These are phyloP conservation scores for Paramyrothecium sp. DNA, from an alignment of 2,329 filamentous ascomycete genomes.

Conservation along the genomic window DNA sequence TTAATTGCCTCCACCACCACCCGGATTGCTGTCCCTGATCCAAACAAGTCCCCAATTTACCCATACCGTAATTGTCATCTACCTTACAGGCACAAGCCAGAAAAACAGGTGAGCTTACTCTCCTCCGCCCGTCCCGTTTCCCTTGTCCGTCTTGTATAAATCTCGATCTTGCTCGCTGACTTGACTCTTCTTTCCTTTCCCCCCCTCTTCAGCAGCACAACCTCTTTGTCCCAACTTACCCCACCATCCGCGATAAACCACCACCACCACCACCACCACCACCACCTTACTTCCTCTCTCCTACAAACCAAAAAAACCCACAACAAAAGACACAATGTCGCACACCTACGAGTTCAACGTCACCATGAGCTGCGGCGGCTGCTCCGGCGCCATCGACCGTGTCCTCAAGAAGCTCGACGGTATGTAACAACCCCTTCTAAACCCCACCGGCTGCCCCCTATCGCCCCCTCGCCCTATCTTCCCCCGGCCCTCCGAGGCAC, in stretches of 20 bases:
- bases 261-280: conserved; percentile 8
- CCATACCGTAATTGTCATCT: neutral
- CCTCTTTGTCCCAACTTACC: neutral
- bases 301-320: neutral
- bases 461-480: neutral
- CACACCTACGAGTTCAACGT: conserved; percentile 97
- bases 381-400: conserved; percentile 89
- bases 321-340: conserved; percentile 49
- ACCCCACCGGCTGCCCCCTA: neutral
- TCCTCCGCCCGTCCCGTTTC: neutral
- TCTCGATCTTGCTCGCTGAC: neutral
- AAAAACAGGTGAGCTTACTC: neutral
- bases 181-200: neutral
- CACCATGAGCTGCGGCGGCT: conserved; percentile 92
- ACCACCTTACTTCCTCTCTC: conserved; percentile 7
- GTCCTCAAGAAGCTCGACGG: conserved; percentile 91
- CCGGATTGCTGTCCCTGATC: too few relatives aligned
- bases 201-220: neutral
- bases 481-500: neutral
- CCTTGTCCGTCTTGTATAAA: neutral
- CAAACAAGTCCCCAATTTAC: too few relatives aligned
- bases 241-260: neutral
- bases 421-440: conserved; percentile 38
- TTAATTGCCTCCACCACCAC: too few relatives aligned
- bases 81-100: neutral